Evolutionary conservation across 2,329 filamentous ascomycete species (phyloP).

Genomic region (Pseudopithomyces maydicus): DNA sequence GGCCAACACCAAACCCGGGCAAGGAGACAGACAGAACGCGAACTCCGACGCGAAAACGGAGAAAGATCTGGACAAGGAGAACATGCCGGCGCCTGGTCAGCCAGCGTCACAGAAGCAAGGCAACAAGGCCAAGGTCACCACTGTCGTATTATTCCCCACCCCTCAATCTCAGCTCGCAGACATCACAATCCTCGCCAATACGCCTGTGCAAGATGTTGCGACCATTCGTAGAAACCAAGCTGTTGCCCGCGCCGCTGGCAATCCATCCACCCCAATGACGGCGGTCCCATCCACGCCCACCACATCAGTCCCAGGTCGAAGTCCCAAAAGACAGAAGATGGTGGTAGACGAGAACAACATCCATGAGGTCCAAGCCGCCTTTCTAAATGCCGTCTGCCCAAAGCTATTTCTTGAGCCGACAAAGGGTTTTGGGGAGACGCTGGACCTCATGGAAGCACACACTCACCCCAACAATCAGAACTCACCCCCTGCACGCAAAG

Average conservation of each 20-base stretch:
- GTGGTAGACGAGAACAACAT: constrained; percentile 77
- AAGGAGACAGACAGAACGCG: constrained; percentile 28
- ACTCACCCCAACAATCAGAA: constrained; percentile 78
- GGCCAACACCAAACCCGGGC: constrained; percentile 29
- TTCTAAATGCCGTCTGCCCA: constrained; percentile 74
- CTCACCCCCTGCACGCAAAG: constrained; percentile 81
- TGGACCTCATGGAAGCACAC: constrained; percentile 72
- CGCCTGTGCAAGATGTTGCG: constrained; percentile 61
- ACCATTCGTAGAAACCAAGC: constrained; percentile 56
- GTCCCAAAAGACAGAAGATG: constrained; percentile 74
- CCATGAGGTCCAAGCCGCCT: constrained; percentile 74
- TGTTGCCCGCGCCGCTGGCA: constrained; percentile 52
- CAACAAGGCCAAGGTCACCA: constrained; percentile 64
- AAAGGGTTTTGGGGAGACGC: constrained; percentile 69
- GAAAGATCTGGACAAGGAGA: constrained; percentile 61
- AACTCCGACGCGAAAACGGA: constrained; percentile 33
- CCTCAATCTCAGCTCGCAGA: constrained; percentile 75
- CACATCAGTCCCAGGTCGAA: constrained; percentile 62
- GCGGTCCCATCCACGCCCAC: constrained; percentile 60
- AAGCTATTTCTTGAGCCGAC: constrained; percentile 80
- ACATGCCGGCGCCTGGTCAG: constrained; percentile 59
- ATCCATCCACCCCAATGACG: constrained; percentile 69
- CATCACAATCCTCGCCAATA: constrained; percentile 75
- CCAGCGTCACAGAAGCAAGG: constrained; percentile 53
- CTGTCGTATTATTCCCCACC: constrained; percentile 85